Evolutionary conservation across 2,329 filamentous ascomycete species (phyloP).

Genomic region (Bisporella sp.): DNA sequence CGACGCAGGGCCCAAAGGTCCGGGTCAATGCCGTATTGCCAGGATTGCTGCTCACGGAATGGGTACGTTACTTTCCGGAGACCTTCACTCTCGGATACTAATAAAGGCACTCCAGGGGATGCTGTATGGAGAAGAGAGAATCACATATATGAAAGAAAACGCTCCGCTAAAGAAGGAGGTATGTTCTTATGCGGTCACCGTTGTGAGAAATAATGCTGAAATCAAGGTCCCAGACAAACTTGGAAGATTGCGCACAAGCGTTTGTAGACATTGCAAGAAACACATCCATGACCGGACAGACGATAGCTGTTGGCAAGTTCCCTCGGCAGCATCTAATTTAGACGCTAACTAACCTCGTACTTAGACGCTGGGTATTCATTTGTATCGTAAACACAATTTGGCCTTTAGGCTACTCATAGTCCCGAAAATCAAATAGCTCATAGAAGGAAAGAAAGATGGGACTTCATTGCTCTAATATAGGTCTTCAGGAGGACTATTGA

Average conservation of each 20-base stretch:
- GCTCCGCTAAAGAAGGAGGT: slow-evolving; percentile 50
- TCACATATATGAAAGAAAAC: slow-evolving; percentile 40
- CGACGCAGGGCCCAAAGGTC: slow-evolving; percentile 54
- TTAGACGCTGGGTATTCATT: not conserved
- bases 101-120: slow-evolving; percentile 33
- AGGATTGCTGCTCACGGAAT: slow-evolving; percentile 58
- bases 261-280: slow-evolving; percentile 48
- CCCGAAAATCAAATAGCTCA: too few relatives aligned
- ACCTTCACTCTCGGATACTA: not conserved
- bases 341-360: not conserved
- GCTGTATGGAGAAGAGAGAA: slow-evolving; percentile 43
- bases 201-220: too few relatives aligned
- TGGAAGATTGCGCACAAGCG: slow-evolving; percentile 47
- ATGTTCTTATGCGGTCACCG: slow-evolving; percentile 14
- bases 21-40: slow-evolving; percentile 59
- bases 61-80: slow-evolving; percentile 33
- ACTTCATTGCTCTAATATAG: too few relatives aligned
- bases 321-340: not conserved
- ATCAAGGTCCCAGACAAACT: slow-evolving; percentile 30
- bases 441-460: too few relatives aligned
- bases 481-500: too few relatives aligned
- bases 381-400: too few relatives aligned
- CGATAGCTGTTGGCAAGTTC: slow-evolving; percentile 25
- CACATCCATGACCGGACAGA: slow-evolving; percentile 27
- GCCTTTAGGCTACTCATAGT: too few relatives aligned